Conservation (phyloP, 164 flowering plant genomes). For the Litsea cubeba region DNA sequence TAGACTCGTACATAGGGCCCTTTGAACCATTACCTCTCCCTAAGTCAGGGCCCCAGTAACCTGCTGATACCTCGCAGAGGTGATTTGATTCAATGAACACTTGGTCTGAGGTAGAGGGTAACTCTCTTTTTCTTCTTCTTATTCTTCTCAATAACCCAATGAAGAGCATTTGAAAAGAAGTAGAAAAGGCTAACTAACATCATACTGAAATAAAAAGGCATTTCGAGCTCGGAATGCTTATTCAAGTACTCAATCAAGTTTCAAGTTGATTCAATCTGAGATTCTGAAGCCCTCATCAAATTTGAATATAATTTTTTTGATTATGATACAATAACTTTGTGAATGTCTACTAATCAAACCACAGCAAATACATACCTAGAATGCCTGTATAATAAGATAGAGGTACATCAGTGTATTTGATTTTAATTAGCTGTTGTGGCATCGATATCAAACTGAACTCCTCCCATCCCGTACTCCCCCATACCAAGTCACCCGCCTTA, state of each 20-base stretch:
- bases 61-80: too few relatives aligned
- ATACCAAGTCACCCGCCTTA: conserved; percentile 47
- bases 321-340: neutral
- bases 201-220: neutral
- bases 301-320: neutral
- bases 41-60: too few relatives aligned
- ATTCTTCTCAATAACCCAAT: too few relatives aligned
- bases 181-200: neutral
- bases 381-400: conserved; percentile 40
- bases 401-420: conserved; percentile 44
- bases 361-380: conserved; percentile 15
- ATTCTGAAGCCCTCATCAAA: neutral
- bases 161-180: neutral
- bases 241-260: neutral
- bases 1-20: too few relatives aligned
- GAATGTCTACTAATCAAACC: neutral
- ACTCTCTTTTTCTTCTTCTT: too few relatives aligned
- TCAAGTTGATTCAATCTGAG: neutral
- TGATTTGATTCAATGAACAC: too few relatives aligned
- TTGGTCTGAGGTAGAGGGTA: too few relatives aligned
- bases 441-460: conserved; percentile 30
- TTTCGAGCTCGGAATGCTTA: too few relatives aligned
- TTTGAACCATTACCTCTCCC: too few relatives aligned
- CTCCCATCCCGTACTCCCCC: conserved; percentile 58
- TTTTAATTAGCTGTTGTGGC: conserved; percentile 22